Evolutionary conservation across 1,284 basidiomycete genomes (phyloP).

Genomic region (Trichosporon inkin): DNA sequence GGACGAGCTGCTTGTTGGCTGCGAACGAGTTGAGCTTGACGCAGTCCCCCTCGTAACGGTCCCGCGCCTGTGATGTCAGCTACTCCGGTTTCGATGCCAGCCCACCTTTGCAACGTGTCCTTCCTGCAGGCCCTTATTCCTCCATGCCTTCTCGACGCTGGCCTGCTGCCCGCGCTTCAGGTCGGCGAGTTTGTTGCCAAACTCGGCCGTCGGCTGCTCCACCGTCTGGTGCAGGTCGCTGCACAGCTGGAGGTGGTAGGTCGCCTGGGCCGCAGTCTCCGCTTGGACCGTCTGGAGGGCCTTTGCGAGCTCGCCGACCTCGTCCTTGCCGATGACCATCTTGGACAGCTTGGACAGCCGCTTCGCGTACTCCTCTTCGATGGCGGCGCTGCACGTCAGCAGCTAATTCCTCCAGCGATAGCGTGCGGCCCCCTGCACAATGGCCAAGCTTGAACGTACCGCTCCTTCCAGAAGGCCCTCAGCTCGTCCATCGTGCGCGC

Average conservation of each 20-base stretch:
- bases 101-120: slow-evolving; percentile 67
- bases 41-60: slow-evolving; percentile 92
- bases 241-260: slow-evolving; percentile 59
- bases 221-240: slow-evolving; percentile 73
- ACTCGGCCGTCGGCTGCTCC: slow-evolving; percentile 63
- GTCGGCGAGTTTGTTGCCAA: slow-evolving; percentile 64
- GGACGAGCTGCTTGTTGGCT: slow-evolving; percentile 85
- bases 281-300: slow-evolving; percentile 70
- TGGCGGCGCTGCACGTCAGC: slow-evolving; percentile 35
- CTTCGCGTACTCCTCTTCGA: slow-evolving; percentile 95
- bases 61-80: slow-evolving; percentile 60
- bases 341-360: slow-evolving; percentile 77
- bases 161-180: slow-evolving; percentile 64
- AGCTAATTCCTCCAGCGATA: neutral
- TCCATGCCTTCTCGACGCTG: slow-evolving; percentile 79
- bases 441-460: slow-evolving; percentile 54
- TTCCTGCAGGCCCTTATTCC: slow-evolving; percentile 78
- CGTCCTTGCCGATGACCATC: slow-evolving; percentile 71
- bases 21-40: slow-evolving; percentile 93
- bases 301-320: slow-evolving; percentile 79
- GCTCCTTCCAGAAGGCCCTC: slow-evolving; percentile 79
- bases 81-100: neutral
- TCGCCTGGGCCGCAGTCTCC: slow-evolving; percentile 75
- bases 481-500: slow-evolving; percentile 85
- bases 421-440: neutral